phyloP scores from a whole-genome alignment of 208 protist genomes.

The Crithidia fasciculata region DNA sequence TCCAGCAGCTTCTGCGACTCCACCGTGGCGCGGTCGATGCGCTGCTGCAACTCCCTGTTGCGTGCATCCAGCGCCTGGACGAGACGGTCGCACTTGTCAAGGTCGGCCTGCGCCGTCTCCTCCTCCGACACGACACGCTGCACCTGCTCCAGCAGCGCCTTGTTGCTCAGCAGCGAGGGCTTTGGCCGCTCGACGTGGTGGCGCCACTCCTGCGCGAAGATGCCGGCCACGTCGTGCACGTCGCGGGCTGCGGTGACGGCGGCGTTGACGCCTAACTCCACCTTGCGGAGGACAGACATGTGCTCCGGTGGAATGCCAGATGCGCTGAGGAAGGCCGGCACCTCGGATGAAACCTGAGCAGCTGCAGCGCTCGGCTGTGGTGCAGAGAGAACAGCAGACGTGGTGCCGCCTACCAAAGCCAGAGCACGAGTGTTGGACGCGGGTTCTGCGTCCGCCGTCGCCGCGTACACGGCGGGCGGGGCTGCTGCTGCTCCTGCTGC shows the following conservation, averaged over 20 bases:
- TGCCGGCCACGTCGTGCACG: constrained; percentile 43
- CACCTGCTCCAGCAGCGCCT: constrained; percentile 61
- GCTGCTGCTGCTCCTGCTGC: constrained; percentile 8
- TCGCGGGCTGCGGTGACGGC: constrained; percentile 51
- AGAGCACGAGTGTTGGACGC: constrained; percentile 2
- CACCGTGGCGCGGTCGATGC: constrained; percentile 56
- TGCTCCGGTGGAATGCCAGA: constrained; percentile 63
- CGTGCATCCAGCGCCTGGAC: constrained; percentile 56
- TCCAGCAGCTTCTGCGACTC: constrained; percentile 74
- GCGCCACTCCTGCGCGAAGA: constrained; percentile 56
- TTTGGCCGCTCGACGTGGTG: constrained; percentile 36
- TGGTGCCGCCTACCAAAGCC: constrained; percentile 4
- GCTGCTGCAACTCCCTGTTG: constrained; percentile 67
- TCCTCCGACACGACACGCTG: constrained; percentile 63
- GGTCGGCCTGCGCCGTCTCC: constrained; percentile 47
- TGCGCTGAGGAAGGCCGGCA: constrained; percentile 29
- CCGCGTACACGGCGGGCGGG: constrained; percentile 31
- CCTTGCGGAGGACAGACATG: constrained; percentile 73
- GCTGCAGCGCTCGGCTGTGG: not conserved
- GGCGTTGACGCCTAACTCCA: constrained; percentile 56
- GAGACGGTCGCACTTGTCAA: constrained; percentile 57
- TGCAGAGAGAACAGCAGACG: not conserved
- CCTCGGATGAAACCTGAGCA: not conserved
- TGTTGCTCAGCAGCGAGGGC: constrained; percentile 73
- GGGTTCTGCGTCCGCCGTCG: constrained; percentile 15